Conservation (phyloP, 2,329 filamentous ascomycete species). For the Diaporthe nobilis region DNA sequence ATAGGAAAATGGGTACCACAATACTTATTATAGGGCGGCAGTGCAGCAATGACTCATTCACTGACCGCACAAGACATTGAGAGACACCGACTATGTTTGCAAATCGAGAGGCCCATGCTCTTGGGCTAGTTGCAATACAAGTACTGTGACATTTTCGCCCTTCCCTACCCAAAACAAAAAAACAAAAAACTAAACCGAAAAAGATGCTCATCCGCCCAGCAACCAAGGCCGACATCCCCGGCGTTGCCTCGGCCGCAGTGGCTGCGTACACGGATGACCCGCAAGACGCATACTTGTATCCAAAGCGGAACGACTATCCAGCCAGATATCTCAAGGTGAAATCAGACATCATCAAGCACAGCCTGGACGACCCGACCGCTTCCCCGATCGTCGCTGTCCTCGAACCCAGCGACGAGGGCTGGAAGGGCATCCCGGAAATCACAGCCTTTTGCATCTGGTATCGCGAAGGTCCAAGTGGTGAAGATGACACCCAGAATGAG, state of each 20-base stretch:
- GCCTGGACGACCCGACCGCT: background rate
- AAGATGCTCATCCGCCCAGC: background rate
- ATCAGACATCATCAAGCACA: background rate
- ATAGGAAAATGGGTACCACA: no score
- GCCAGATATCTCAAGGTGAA: background rate
- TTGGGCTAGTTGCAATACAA: background rate
- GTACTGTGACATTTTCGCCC: background rate
- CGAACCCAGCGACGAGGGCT: slow-evolving; percentile 4
- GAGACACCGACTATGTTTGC: no score
- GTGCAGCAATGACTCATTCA: no score
- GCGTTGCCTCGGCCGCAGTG: no score
- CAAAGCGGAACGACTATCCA: background rate
- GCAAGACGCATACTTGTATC: background rate
- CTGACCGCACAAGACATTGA: no score
- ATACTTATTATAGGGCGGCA: no score
- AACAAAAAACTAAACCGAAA: background rate
- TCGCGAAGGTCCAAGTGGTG: background rate
- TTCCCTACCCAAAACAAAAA: no score
- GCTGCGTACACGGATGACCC: background rate
- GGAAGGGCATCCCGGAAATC: background rate
- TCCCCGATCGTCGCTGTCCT: background rate
- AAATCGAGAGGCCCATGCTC: no score
- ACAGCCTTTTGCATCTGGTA: slow-evolving; percentile 1
- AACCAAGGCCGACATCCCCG: background rate
- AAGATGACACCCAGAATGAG: background rate